phyloP scores from a whole-genome alignment of 2,329 filamentous ascomycete species.

The Botrytis fabae region DNA sequence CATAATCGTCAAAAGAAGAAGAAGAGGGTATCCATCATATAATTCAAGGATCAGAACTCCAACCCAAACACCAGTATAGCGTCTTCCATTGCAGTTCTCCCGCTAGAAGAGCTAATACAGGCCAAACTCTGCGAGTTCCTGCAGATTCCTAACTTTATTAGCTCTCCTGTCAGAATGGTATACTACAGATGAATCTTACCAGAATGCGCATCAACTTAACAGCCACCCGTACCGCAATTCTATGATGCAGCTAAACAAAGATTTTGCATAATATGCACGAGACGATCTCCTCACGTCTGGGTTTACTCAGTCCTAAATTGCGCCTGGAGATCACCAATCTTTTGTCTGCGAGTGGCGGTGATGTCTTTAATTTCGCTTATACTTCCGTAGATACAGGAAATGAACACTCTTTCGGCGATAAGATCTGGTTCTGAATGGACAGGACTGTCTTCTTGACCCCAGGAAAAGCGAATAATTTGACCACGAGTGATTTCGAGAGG shows the following conservation, averaged over 20 bases:
- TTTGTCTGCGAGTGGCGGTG: neutral
- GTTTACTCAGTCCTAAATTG: neutral
- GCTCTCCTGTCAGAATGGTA: neutral
- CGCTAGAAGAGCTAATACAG: neutral
- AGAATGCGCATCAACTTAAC: neutral
- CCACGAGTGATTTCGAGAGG: neutral
- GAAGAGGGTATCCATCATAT: neutral
- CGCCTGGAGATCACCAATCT: neutral
- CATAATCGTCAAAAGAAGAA: neutral
- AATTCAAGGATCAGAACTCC: neutral
- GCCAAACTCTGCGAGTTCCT: neutral
- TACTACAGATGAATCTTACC: neutral
- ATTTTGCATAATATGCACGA: neutral
- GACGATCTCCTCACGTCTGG: neutral
- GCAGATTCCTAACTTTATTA: neutral
- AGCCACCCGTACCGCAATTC: neutral
- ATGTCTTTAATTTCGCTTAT: neutral
- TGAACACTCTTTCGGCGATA: conserved; percentile 15
- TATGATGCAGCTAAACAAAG: neutral
- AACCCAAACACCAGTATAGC: neutral
- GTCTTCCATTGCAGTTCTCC: neutral
- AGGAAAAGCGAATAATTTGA: conserved; percentile 22
- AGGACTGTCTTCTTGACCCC: conserved; percentile 19
- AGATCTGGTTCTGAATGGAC: conserved; percentile 25
- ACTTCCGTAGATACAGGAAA: conserved; percentile 1